Base-by-base conservation (phyloP, 1,284 basidiomycete genomes). In the Cryptococcus sp. region DNA sequence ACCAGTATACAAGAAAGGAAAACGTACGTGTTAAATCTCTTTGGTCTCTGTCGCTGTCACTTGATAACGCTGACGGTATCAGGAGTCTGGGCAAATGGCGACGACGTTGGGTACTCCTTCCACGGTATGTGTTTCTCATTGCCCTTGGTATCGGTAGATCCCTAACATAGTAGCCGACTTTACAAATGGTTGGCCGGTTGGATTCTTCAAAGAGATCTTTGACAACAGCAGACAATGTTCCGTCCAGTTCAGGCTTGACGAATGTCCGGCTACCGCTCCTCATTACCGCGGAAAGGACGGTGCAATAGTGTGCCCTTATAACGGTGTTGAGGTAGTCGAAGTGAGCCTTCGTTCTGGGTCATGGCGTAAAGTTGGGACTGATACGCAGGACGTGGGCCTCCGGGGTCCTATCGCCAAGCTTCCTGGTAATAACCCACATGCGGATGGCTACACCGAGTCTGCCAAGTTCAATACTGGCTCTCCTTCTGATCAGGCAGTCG, bases 121-220 rank as follows among this genome's bases (percentile, higher is more conserved):
- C 59, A 57, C 52, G 59, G 55, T 53, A 24, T 31, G 32, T n/a
- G n/a, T n/a, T 16, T 16, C 16, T 9, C 16, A 34, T 16, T 16
- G 9, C 9, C 32, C 9, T 9, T 34, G 32, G 9, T 9, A 9
- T 16, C 10, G 10, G 32, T 9, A 9, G 10, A 16, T 9, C 10
- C 32, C 16, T 9, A 21, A 9, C 39, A 7, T 10, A 14, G 10
- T 23, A 57, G 55, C 45, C 39, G 59, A 60, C 43, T 57, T 60
- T 23, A 55, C 59, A 23, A 53, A 55, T 36, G 59, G 56, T 19
- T 60, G 59, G 59, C 55, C 52, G 2, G 37, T 40, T 13, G 56
- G 56, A 13, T 48, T 56, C 34, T 52, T 61, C 39, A 24, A 43
- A 14, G 37, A 54, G 28, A 52, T 61, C 31, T 50, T 61, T 45